These are phyloP conservation scores for Penicillium crystallinum DNA, from an alignment of 495 filamentous ascomycete genomes.

Conservation along the genomic window DNA sequence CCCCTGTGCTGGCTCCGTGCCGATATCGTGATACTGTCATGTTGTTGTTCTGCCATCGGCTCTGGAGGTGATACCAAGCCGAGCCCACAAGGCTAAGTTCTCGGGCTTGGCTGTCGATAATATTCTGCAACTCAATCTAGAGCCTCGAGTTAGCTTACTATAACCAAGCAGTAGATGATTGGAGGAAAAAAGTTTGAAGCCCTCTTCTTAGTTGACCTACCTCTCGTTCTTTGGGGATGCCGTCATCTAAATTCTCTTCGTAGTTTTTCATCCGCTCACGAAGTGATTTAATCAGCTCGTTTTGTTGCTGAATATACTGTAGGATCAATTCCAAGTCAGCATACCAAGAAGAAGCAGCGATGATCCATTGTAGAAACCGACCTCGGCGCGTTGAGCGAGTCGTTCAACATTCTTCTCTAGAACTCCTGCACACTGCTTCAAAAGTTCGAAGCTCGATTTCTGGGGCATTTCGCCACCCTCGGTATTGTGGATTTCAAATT, in stretches of 20 bases:
- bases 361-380: conserved; percentile 18
- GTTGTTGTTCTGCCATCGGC: conserved; percentile 81
- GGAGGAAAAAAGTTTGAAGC: too few species aligned
- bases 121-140: conserved; percentile 53
- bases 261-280: conserved; percentile 50
- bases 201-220: conserved; percentile 21
- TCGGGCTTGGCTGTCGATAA: conserved; percentile 63
- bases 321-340: conserved; percentile 8
- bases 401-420: conserved; percentile 45
- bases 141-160: conserved; percentile 13
- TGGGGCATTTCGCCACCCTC: conserved; percentile 29
- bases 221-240: conserved; percentile 47
- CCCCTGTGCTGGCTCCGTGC: conserved; percentile 56
- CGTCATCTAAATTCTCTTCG: conserved; percentile 40
- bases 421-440: conserved; percentile 39
- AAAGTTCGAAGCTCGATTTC: conserved; percentile 38
- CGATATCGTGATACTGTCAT: conserved; percentile 54
- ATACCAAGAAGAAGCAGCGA: not conserved
- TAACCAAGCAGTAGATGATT: not conserved
- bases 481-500: conserved; percentile 33
- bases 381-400: conserved; percentile 45
- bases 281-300: conserved; percentile 54
- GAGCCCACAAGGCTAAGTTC: conserved; percentile 82
- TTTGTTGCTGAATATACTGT: conserved; percentile 59
- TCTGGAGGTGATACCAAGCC: conserved; percentile 88